A percentile compares a stretch with the other conserved stretches of the same genome.
These are phyloP conservation scores for Neocallimastix lanati DNA, from an alignment of 192 early-diverging fungal genomes.

Conservation along the genomic window DNA sequence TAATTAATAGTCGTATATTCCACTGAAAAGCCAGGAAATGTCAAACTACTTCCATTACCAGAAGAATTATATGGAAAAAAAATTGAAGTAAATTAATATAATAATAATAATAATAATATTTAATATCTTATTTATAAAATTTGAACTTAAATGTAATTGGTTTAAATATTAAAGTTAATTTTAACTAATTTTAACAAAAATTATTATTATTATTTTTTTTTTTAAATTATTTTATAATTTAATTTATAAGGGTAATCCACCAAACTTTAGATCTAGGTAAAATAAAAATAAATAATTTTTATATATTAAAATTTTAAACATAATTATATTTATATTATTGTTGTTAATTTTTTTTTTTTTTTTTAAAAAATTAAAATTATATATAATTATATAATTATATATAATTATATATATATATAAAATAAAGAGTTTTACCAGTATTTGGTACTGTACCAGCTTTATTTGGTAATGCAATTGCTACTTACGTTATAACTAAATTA, in stretches of 20 bases:
- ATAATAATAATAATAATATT: too few relatives aligned
- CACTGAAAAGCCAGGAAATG: slow-evolving; percentile 79
- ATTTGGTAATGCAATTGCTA: slow-evolving; percentile 84
- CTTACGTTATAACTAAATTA: slow-evolving; percentile 50
- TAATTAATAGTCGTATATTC: slow-evolving; percentile 67
- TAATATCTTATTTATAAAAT: too few relatives aligned
- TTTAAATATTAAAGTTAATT: too few relatives aligned
- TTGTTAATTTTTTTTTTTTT: slow-evolving; percentile 1
- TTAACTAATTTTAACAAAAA: too few relatives aligned
- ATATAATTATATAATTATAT: background rate
- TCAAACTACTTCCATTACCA: slow-evolving; percentile 65
- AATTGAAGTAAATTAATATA: background rate
- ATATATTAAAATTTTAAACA: too few relatives aligned
- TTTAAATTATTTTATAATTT: too few relatives aligned
- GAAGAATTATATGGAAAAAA: slow-evolving; percentile 49
- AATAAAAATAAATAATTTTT: too few relatives aligned
- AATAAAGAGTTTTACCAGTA: slow-evolving; percentile 7
- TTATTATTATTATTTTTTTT: too few relatives aligned
- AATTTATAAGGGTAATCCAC: slow-evolving; percentile 40
- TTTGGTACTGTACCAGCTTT: slow-evolving; percentile 79
- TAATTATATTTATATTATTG: too few relatives aligned
- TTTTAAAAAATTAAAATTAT: background rate
- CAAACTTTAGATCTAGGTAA: slow-evolving; percentile 69
- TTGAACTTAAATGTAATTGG: too few relatives aligned
- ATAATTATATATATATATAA: background rate